Evolutionary conservation across 2,329 filamentous ascomycete genomes (phyloP).

Genomic region (Phyllosticta citriasiana): DNA sequence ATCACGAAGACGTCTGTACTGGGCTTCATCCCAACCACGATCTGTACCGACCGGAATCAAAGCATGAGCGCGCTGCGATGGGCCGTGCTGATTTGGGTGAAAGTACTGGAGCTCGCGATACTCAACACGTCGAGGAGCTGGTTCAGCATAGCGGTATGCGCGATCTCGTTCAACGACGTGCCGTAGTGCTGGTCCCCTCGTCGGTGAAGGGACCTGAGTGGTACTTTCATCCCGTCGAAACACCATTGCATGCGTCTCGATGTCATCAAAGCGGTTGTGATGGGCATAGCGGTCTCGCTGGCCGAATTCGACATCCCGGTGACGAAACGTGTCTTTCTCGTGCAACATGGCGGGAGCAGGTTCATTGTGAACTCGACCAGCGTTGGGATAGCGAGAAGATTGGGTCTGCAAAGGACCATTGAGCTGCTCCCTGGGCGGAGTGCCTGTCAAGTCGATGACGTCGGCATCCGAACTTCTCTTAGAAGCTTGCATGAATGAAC

Average conservation of each 20-base stretch:
- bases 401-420: not conserved
- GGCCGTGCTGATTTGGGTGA: not conserved
- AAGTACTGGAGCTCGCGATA: not conserved
- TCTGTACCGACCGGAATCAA: not conserved
- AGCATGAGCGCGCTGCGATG: not conserved
- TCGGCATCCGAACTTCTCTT: not conserved
- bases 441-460: slow-evolving; percentile 2
- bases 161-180: not conserved
- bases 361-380: not conserved
- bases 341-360: not conserved
- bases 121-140: not conserved
- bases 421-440: not conserved
- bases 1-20: not conserved
- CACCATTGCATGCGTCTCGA: not conserved
- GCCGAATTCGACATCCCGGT: not conserved
- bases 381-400: not conserved
- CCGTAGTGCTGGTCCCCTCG: not conserved
- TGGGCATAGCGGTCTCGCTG: not conserved
- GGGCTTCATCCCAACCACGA: not conserved
- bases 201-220: not conserved
- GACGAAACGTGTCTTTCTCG: not conserved
- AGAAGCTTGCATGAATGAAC: slow-evolving; percentile 3
- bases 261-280: not conserved
- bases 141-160: not conserved
- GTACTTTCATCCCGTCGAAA: not conserved